Base-by-base conservation (phyloP, 768 basidiomycete species). In the Phanerochaete carnosa region DNA sequence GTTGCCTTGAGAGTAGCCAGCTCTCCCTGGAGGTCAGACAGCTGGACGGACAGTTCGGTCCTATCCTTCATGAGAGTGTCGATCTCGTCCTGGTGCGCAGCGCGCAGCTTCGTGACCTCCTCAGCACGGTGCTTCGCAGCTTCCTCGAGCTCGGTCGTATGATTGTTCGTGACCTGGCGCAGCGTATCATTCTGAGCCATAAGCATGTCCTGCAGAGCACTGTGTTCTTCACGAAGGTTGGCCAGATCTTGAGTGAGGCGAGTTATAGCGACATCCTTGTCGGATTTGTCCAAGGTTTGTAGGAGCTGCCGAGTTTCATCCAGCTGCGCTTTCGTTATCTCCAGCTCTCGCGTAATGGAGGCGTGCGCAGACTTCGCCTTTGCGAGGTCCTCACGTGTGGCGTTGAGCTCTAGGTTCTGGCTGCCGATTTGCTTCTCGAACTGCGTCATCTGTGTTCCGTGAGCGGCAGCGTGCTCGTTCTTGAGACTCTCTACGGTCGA, bases 21-120 rank as follows among this genome's bases (percentile, higher is more conserved):
- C 69, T 94, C 92, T 39, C 90, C 89, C 72, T 93, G 87, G 62
- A 92, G 70, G 70, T 93, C 91, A 22, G 88, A 88, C 37, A 92
- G 77, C 63, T 75, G 82, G 39, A 83, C 73, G 35, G 83, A 70
- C 26, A 92, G 76, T 65, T 85, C 85, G 7, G 83, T 78, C 68
- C 89, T 91, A 71, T 89, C 83, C 28, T 75, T 76, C 22, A 77
- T 80, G 32, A 92, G 72, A 2, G 75, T 70, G 33, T 74, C 70
- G 53, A 90, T 73, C 72, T 92, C 89, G 59, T 80, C 81, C 45
- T 88, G 84, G 62, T 91, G 84, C 29, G 73, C 69, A 8, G 79
- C 73, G 30, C 80, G 85, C 28, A 91, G 77, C 68, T 80, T 85
- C 57, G 81, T 84, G 43, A 85, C 79, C 70, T 92, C 92, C 29